Conservation (phyloP, 345 rosid genomes). For the Linum lewisii region DNA sequence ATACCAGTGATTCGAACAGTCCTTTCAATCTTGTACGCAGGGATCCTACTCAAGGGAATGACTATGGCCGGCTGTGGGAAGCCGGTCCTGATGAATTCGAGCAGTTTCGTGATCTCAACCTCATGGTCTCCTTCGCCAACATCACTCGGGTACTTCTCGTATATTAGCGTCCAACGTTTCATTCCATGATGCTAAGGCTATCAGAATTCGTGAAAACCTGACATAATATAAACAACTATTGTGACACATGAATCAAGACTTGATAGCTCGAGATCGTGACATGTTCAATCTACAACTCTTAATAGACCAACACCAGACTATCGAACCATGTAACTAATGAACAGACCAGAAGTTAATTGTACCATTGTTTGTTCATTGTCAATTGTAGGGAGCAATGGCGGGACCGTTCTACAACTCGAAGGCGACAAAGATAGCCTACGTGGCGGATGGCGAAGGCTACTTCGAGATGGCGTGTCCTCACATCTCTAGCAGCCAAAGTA, state of each 20-base stretch:
- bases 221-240: too few species aligned
- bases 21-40: conserved; percentile 27
- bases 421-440: conserved; percentile 23
- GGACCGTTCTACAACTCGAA: conserved; percentile 39
- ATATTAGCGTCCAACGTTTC: too few species aligned
- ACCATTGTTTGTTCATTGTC: neutral
- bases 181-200: too few species aligned
- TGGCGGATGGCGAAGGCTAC: conserved; percentile 31
- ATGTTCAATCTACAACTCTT: too few species aligned
- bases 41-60: conserved; percentile 31
- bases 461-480: conserved; percentile 17
- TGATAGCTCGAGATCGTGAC: too few species aligned
- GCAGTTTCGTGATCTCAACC: conserved; percentile 28
- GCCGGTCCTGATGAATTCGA: conserved; percentile 25
- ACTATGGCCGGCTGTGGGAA: conserved; percentile 34
- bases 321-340: too few species aligned
- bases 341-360: too few species aligned
- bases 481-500: neutral
- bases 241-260: too few species aligned
- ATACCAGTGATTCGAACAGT: neutral
- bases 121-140: conserved; percentile 20
- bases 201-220: too few species aligned
- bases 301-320: too few species aligned
- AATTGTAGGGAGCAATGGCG: conserved; percentile 29
- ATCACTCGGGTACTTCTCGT: conserved; percentile 25